Evolutionary conservation across 2,329 filamentous ascomycete genomes (phyloP), one percentile per base, ranked within the genome.

Genomic region (Neopestalotiopsis rosae): DNA sequence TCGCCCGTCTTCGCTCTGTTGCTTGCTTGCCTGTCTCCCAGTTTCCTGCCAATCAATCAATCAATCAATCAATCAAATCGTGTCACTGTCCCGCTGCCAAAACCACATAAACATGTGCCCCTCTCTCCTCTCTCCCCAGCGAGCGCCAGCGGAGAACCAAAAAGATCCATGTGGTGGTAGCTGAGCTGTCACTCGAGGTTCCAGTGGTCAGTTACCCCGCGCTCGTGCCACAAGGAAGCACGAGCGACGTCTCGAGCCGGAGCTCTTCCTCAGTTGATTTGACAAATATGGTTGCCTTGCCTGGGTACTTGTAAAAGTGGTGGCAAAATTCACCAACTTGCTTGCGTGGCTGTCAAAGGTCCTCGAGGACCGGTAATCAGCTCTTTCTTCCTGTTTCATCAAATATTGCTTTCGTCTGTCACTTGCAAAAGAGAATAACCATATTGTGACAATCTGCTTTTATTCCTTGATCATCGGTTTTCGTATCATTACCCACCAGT

Each of bases 211-310:
- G 17, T n/a, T 62, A 62, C 59, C 59, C 59, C 59, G 59, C 59
- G 59, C 59, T 62, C 34, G 30, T 62, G 57, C 57, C 45, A 52
- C 45, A 52, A 52, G 45, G 45, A 34, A 34, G 59, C 59, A 40
- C 59, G 59, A 62, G 59, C 59, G 59, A 59, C 57, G 30, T 34
- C 24, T 30, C 24, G 13, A 30, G 7, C 45, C 45, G 45, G 45
- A 52, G 45, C 45, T 52, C 45, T 52, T 52, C 45, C 45, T 52
- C 45, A 52, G 57, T 34, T 62, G 59, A 62, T 62, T 28, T 62
- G 59, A 62, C 59, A 34, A 62, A 42, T 62, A 34, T 62, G 59
- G 59, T 62, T 62, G 59, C 59, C 59, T 62, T 62, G 59, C 59
- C 45, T 52, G 45, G 17, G 45, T 38, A 38, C 34, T 38, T 34